Base-by-base conservation (phyloP, 2,329 filamentous ascomycete species). In the Cytospora mali region DNA sequence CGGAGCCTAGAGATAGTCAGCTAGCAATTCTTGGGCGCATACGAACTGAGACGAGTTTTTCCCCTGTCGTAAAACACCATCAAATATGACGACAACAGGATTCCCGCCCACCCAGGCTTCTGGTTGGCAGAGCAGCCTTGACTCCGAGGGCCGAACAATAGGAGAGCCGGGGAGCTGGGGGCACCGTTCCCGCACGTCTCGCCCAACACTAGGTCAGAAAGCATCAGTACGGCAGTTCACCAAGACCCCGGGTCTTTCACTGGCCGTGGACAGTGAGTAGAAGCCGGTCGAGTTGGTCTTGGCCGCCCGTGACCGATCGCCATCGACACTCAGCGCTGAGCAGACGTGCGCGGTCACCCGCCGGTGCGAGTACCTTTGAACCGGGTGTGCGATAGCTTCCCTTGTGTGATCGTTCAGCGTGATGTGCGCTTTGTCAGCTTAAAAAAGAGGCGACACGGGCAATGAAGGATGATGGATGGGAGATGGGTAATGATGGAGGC, bases 331-430 rank as follows among this genome's bases (percentile, higher is more conserved):
- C 57, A 60, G 57, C 57, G 27, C 57, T 23, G 57, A 60, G 57
- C 57, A 60, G 57, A 54, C 57, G 42, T 54, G 57, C 57, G 50
- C 57, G 50, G 50, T 60, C 57, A 60, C 57, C 57, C 57, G 57
- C 57, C 57, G 57, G 57, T 60, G 57, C 57, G 57, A 60, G 57
- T 60, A 60, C 57, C 57, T 60, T 60, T 60, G 57, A 60, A 60
- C 57, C 54, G 49, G 50, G 57, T 46, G 27, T 48, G 50, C 35
- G 35, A 16, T 23, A 39, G 53, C 31, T 29, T 60, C 57, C 57
- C 57, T 33, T 54, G 28, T 48, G 39, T 21, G 21, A 21, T 23
- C 11, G n/a, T 46, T 21, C 42, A 46, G n/a, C n/a, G 42, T 6
- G n/a, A 46, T 21, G n/a, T 33, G 31, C n/a, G n/a, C n/a, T 46